These are phyloP conservation scores for Hevea brasiliensis DNA, from an alignment of 345 rosid species.

Conservation along the genomic window DNA sequence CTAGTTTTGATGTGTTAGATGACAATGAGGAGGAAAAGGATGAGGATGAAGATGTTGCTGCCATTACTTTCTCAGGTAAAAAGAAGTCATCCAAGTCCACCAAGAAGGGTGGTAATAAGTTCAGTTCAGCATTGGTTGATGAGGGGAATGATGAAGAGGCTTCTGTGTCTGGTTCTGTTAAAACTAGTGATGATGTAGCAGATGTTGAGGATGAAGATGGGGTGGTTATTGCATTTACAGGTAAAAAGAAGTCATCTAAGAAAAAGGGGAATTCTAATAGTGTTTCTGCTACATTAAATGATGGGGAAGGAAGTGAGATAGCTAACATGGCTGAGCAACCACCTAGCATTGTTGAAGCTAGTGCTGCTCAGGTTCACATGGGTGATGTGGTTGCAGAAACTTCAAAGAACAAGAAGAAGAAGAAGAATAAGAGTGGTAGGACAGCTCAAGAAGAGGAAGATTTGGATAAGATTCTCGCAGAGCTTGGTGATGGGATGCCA, in stretches of 20 bases:
- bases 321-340: constrained; percentile 20
- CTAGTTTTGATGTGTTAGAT: constrained; percentile 38
- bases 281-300: constrained; percentile 36
- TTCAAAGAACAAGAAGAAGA: constrained; percentile 78
- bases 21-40: constrained; percentile 31
- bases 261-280: constrained; percentile 48
- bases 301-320: constrained; percentile 34
- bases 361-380: constrained; percentile 35
- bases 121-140: constrained; percentile 54
- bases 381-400: constrained; percentile 55
- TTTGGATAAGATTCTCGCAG: constrained; percentile 90
- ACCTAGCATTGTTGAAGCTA: constrained; percentile 22
- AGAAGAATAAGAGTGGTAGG: constrained; percentile 78
- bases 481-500: constrained; percentile 64
- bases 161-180: constrained; percentile 33
- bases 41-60: constrained; percentile 32
- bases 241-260: constrained; percentile 77
- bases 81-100: constrained; percentile 71
- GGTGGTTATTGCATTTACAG: constrained; percentile 40
- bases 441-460: constrained; percentile 94
- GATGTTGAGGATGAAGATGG: constrained; percentile 42
- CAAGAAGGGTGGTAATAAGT: constrained; percentile 53
- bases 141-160: constrained; percentile 48
- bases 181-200: constrained; percentile 20
- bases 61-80: constrained; percentile 60